These are phyloP conservation scores for Gaultheria prostrata DNA, from an alignment of 148 eudicot species.

Conservation along the genomic window DNA sequence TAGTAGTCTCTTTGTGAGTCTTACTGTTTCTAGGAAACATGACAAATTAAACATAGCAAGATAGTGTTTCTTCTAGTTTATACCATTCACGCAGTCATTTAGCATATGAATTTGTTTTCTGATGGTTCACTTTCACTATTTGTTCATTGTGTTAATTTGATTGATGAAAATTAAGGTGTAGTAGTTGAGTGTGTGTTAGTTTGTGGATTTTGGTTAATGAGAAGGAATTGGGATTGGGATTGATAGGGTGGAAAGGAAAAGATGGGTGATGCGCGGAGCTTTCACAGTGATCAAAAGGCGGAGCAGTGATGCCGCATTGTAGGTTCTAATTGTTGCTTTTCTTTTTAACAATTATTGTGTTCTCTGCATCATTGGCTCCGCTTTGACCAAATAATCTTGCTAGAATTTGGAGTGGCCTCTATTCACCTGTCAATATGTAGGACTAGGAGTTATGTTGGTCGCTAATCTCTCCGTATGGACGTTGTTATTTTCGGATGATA, in stretches of 20 bases:
- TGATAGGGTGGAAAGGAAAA: constrained; percentile 77
- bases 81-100: not conserved
- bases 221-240: constrained; percentile 51
- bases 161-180: constrained; percentile 9
- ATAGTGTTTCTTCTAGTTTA: not conserved
- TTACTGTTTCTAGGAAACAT: constrained; percentile 41
- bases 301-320: constrained; percentile 40
- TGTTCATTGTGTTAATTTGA: constrained; percentile 17
- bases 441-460: not conserved
- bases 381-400: constrained; percentile 3
- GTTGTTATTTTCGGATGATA: not conserved
- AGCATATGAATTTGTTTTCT: not conserved
- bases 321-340: constrained; percentile 40
- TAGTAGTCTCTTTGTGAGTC: constrained; percentile 82
- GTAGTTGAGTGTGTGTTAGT: constrained; percentile 10
- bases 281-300: constrained; percentile 40
- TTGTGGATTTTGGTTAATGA: constrained; percentile 37
- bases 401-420: not conserved
- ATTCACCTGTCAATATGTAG: not conserved
- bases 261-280: constrained; percentile 82
- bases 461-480: not conserved
- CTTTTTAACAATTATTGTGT: not conserved
- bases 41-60: constrained; percentile 13
- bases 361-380: not conserved
- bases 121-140: not conserved